Evolutionary conservation across 345 rosid species (phyloP), one percentile per base, ranked within the genome.

Genomic region (Arabidopsis arenosa): DNA sequence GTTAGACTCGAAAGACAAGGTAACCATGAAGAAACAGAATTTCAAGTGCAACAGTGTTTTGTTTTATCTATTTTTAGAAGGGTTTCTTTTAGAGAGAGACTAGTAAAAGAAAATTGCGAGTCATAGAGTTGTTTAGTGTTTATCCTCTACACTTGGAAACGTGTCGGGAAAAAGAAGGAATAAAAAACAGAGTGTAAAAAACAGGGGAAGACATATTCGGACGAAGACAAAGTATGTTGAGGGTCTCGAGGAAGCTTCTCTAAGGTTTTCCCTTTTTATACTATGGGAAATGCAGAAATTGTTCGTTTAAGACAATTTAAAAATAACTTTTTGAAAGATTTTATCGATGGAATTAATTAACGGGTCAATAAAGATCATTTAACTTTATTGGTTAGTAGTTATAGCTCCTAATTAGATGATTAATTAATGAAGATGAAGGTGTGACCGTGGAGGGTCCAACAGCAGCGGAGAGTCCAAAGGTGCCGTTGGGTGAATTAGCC

Each of bases 401-500:
- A 54, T 30, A 30, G 45, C 28, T 63, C 47, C 4, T 36, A 68
- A 66, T 75, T 48, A 66, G n/a, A 60, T 37, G 64, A 60, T 37
- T 36, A 59, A n/a, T 74, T 33, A 36, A 66, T 43, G 57, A 57
- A 56, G 41, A 49, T 64, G 63, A 66, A 49, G 43, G n/a, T 53
- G n/a, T 28, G 32, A 28, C 32, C 32, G 32, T 65, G 17, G 64
- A 65, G 66, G 61, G 65, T 66, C 67, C 67, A 7, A 39, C 30
- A 48, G 71, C 37, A 48, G 71, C 37, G 43, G 58, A 66, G 72
- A 56, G 40, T 74, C 51, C 58, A 75, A 67, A 63, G 79, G 56
- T 51, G 79, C 74, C 74, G 62, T 72, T 72, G 68, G 60, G 23
- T 62, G 23, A 72, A 60, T 62, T 52, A 63, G 76, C 76, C 76